phyloP scores from a whole-genome alignment of 257 asterid species.

The Coffea eugenioides region DNA sequence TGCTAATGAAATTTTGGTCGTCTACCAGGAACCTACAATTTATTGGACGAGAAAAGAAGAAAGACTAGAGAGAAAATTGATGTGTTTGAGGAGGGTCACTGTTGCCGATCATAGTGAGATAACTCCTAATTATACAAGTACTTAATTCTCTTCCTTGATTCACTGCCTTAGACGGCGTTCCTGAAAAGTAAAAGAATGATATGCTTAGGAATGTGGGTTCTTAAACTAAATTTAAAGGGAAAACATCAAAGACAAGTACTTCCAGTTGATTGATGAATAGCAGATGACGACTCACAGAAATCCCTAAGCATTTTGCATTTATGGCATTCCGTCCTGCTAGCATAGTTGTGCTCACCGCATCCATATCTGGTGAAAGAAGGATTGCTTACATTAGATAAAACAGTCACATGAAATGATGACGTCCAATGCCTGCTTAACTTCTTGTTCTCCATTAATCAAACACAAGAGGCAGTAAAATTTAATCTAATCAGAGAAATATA shows the following conservation, averaged over 20 bases:
- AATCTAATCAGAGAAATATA: background rate
- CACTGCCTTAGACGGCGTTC: conserved; percentile 9
- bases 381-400: background rate
- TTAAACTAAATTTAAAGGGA: background rate
- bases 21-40: background rate
- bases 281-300: conserved; percentile 40
- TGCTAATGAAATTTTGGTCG: conserved; percentile 12
- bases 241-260: background rate
- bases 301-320: conserved; percentile 66
- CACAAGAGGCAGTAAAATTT: background rate
- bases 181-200: conserved; percentile 8
- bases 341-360: conserved; percentile 74
- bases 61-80: background rate
- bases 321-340: conserved; percentile 67
- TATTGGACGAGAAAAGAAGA: conserved; percentile 6
- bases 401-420: background rate
- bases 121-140: background rate
- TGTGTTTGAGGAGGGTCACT: background rate
- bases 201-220: conserved; percentile 1
- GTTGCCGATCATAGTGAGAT: conserved; percentile 6
- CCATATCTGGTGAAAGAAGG: conserved; percentile 37
- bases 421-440: background rate
- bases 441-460: background rate
- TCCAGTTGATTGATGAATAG: background rate
- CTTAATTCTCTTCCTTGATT: conserved; percentile 2